These are phyloP conservation scores for Lactarius trivialis DNA, from an alignment of 768 basidiomycete species.

Conservation along the genomic window DNA sequence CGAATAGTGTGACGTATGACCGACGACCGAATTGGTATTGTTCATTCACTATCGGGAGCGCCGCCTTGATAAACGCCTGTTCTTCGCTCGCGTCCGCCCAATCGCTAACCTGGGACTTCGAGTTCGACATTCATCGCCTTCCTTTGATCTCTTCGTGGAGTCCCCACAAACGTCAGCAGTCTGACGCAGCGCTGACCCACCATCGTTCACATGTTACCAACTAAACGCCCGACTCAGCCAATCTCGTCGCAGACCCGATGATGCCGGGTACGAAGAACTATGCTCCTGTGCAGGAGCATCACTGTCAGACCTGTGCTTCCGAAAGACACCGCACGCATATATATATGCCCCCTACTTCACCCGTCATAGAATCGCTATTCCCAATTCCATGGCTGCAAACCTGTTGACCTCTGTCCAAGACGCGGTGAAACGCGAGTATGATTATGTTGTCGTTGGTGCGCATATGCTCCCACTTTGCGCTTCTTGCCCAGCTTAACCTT, in stretches of 20 bases:
- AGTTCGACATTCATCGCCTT: not conserved
- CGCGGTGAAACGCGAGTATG: constrained; percentile 7
- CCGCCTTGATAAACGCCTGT: not conserved
- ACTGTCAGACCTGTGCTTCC: not conserved
- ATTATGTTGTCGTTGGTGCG: constrained; percentile 12
- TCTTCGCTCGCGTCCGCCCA: not conserved
- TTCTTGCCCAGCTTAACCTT: not conserved
- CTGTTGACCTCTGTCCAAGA: constrained; percentile 2
- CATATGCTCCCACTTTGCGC: not conserved
- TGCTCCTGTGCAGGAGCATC: not conserved
- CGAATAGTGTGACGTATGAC: not conserved
- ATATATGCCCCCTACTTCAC: not conserved
- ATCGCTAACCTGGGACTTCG: not conserved
- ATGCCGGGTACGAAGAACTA: not conserved
- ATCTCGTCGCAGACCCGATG: not conserved
- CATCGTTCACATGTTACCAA: not conserved
- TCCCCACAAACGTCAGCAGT: not conserved
- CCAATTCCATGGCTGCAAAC: not conserved
- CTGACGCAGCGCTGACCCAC: not conserved
- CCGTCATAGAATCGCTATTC: not conserved
- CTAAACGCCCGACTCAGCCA: not conserved
- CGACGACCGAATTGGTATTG: not conserved
- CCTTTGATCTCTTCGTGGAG: not conserved
- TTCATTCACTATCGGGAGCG: not conserved
- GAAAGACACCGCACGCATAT: not conserved